A percentile compares a stretch with the other conserved stretches of the same genome.
Evolutionary conservation across 805 yeast genomes (phyloP).

Genomic region (Dipodascus geniculatus): DNA sequence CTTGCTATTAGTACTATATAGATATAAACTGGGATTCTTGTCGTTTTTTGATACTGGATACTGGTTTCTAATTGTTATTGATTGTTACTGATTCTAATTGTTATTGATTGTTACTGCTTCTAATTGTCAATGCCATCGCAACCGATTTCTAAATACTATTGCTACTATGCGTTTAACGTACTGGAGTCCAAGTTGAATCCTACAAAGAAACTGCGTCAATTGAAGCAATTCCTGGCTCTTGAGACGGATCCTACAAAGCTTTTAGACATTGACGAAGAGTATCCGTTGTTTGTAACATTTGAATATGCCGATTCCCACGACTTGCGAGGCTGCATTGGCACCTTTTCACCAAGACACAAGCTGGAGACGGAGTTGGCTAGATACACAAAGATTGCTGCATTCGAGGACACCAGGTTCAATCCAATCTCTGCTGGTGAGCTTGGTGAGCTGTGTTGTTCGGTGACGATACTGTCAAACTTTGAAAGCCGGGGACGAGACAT

Average conservation of each 20-base stretch:
- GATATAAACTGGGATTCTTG: no score
- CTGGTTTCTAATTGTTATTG: no score
- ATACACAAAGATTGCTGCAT: slow-evolving; percentile 59
- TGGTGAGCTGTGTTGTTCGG: slow-evolving; percentile 37
- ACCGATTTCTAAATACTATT: neutral
- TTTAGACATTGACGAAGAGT: slow-evolving; percentile 10
- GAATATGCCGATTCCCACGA: slow-evolving; percentile 20
- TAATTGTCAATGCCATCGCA: neutral
- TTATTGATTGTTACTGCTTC: neutral
- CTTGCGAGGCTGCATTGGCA: slow-evolving; percentile 90
- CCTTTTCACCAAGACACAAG: slow-evolving; percentile 43
- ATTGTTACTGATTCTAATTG: neutral
- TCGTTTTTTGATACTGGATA: no score
- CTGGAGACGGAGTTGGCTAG: slow-evolving; percentile 46
- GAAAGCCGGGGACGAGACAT: slow-evolving; percentile 36
- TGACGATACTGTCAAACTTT: slow-evolving; percentile 55
- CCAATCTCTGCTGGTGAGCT: slow-evolving; percentile 53
- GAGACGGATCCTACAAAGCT: slow-evolving; percentile 2
- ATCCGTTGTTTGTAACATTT: slow-evolving; percentile 75
- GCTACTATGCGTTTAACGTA: neutral
- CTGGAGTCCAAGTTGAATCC: neutral
- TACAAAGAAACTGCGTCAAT: neutral
- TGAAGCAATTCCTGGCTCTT: slow-evolving; percentile 10
- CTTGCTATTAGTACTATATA: no score
- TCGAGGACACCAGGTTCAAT: slow-evolving; percentile 66